phyloP scores from a whole-genome alignment of 1,139 yeast species.

The Yamadazyma sp. region DNA sequence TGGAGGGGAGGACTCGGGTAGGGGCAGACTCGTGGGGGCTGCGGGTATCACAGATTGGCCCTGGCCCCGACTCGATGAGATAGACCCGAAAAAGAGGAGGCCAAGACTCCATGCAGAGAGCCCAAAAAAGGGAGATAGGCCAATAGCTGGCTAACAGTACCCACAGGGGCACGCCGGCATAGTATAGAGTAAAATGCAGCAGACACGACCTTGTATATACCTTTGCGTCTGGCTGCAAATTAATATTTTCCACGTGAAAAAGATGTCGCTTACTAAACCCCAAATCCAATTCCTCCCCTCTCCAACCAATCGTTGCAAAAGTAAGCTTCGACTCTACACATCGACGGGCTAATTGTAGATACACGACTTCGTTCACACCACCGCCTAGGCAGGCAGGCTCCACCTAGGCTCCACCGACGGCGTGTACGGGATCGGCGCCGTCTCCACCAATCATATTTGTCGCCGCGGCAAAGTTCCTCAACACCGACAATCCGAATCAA shows the following conservation, averaged over 20 bases:
- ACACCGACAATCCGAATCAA: constrained; percentile 5
- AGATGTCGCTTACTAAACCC: background rate
- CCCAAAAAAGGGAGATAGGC: background rate
- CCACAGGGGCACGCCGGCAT: too few species aligned
- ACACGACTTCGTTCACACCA: too few species aligned
- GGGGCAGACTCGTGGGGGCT: background rate
- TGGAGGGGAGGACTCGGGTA: background rate
- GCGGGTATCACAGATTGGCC: constrained; percentile 9
- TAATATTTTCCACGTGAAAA: background rate
- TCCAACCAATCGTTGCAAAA: too few species aligned
- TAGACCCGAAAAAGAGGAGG: background rate
- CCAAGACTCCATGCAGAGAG: too few species aligned
- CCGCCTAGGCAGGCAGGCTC: too few species aligned
- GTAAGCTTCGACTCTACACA: too few species aligned
- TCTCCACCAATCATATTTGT: constrained; percentile 18
- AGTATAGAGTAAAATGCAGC: too few species aligned
- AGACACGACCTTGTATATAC: too few species aligned
- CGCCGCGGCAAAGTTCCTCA: constrained; percentile 4
- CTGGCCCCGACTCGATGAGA: constrained; percentile 9
- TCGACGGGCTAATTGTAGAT: too few species aligned
- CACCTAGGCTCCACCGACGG: background rate
- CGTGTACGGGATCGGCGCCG: background rate
- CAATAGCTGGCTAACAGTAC: too few species aligned
- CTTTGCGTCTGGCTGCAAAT: background rate
- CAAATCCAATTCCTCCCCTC: too few species aligned